Evolutionary conservation across 345 rosid genomes (phyloP).

Genomic region (Boechera divaricarpa): DNA sequence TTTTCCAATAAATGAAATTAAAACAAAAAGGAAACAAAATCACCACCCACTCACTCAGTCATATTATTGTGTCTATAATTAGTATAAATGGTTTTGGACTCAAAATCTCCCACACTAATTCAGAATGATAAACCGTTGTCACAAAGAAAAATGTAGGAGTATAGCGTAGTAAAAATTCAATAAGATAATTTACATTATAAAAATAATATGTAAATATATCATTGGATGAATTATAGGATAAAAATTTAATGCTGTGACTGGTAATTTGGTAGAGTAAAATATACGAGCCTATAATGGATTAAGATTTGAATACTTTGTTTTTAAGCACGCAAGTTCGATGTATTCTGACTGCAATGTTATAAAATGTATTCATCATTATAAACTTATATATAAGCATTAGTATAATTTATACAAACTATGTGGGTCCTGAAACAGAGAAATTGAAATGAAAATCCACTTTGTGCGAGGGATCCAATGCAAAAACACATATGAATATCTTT

Average conservation of each 20-base stretch:
- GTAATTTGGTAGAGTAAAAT: background rate
- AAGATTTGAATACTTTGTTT: slow-evolving; percentile 14
- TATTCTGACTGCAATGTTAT: slow-evolving; percentile 34
- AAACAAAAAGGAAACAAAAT: background rate
- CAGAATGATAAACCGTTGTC: background rate
- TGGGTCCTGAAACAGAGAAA: slow-evolving; percentile 29
- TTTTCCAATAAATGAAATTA: background rate
- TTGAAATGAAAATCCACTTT: slow-evolving; percentile 47
- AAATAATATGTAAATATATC: background rate
- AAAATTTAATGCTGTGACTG: background rate
- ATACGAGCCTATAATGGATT: background rate
- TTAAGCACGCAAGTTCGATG: slow-evolving; percentile 42
- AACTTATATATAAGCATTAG: background rate
- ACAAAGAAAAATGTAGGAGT: background rate
- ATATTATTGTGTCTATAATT: slow-evolving; percentile 1
- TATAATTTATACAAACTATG: slow-evolving; percentile 27
- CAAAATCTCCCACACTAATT: background rate
- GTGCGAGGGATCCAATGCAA: slow-evolving; percentile 91
- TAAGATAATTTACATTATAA: background rate
- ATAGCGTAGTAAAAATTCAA: background rate
- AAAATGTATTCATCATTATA: background rate
- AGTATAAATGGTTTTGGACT: background rate
- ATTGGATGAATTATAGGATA: background rate
- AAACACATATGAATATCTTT: slow-evolving; percentile 33
- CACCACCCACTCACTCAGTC: background rate